phyloP scores from a whole-genome alignment of 2,329 filamentous ascomycete genomes.

The Kalaharituber pfeilii region DNA sequence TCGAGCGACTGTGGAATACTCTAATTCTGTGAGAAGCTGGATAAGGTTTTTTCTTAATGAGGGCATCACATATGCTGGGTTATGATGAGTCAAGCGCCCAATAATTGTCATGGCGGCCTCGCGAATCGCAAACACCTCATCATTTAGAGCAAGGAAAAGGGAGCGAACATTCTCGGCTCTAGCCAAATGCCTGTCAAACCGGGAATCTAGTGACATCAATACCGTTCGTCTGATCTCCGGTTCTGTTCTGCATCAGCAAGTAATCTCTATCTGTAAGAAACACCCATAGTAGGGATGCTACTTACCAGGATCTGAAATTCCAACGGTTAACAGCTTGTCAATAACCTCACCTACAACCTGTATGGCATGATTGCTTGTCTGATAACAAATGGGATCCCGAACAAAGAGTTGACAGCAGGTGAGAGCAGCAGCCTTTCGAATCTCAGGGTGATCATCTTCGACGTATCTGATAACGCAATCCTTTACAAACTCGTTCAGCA shows the following conservation, averaged over 20 bases:
- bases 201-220: constrained; percentile 70
- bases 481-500: constrained; percentile 94
- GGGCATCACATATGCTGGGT: constrained; percentile 94
- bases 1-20: constrained; percentile 82
- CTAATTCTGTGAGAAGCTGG: constrained; percentile 87
- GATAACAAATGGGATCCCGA: constrained; percentile 89
- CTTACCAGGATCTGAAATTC: constrained; percentile 58
- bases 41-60: constrained; percentile 87
- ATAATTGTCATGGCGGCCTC: constrained; percentile 95
- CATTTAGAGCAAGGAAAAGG: constrained; percentile 85
- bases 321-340: constrained; percentile 85
- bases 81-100: constrained; percentile 73
- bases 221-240: constrained; percentile 78
- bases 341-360: constrained; percentile 97
- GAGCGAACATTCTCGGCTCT: constrained; percentile 96
- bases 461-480: constrained; percentile 98
- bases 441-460: constrained; percentile 84
- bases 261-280: constrained; percentile 6
- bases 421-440: constrained; percentile 80
- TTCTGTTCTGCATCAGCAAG: constrained; percentile 34
- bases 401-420: constrained; percentile 98
- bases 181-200: constrained; percentile 90
- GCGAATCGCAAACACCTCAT: constrained; percentile 80
- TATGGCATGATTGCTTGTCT: constrained; percentile 90
- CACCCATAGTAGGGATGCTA: not conserved